Evolutionary conservation across 176 grass and related monocot genomes (phyloP).

Genomic region (Guadua angustifolia): DNA sequence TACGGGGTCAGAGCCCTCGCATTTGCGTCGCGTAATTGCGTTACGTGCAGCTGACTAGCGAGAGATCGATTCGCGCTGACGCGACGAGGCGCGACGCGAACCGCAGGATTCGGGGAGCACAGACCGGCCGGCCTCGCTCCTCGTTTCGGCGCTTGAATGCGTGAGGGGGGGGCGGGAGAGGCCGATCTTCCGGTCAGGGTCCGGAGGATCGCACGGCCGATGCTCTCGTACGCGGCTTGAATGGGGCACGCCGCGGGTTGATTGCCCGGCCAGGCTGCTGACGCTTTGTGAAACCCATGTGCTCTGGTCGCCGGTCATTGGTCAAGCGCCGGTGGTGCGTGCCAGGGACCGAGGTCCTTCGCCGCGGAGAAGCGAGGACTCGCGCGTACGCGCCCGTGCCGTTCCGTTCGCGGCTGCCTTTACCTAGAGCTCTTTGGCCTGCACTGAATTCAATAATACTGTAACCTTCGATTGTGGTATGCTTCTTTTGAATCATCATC

Average conservation of each 20-base stretch:
- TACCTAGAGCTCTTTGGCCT: no score
- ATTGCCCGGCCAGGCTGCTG: neutral
- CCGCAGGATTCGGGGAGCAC: neutral
- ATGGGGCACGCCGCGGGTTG: neutral
- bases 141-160: neutral
- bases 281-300: neutral
- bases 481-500: no score
- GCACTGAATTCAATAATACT: no score
- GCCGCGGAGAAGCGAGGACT: neutral
- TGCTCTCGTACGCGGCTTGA: neutral
- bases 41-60: neutral
- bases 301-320: neutral
- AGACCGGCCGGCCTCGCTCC: no score
- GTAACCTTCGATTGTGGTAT: no score
- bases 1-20: neutral
- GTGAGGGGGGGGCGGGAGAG: no score
- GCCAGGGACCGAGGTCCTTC: neutral
- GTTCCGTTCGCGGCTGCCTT: no score
- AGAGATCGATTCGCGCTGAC: neutral
- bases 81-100: neutral
- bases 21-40: neutral
- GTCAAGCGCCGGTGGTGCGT: neutral
- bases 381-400: neutral
- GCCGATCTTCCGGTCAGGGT: neutral
- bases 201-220: neutral